Base-by-base conservation (phyloP, 2,329 filamentous ascomycete genomes). In the Cercospora sp. region DNA sequence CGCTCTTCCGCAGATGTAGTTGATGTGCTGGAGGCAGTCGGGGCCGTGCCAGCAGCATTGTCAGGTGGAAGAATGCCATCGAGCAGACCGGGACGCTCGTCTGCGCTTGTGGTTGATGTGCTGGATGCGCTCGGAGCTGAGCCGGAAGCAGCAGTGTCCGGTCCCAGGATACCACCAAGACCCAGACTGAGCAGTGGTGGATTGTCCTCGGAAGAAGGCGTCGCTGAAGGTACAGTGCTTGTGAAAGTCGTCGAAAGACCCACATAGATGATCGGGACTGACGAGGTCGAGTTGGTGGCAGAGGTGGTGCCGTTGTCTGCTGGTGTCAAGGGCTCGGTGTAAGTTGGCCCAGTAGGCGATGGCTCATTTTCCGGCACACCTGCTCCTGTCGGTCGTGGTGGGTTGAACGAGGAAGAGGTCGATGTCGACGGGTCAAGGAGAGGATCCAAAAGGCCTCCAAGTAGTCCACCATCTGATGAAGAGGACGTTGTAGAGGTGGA, bases 231-330 rank as follows among this genome's bases (percentile, higher is more conserved):
- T 16, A 63, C 32, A 30, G 45, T 57, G 45, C 61, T 64, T 9
- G 61, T 64, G 9, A 64, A 64, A 18, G 61, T 64, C 24, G 55
- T 66, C 21, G 63, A 62, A 9, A 79, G 67, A 16, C 77, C 77
- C 26, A 79, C 76, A 34, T 77, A 76, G 68, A 79, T 76, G 8
- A 75, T 71, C 40, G 67, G 53, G 3, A 63, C 62, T 16, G 60
- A 71, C 1, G 69, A 65, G 18, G 68, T 71, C 26, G n/a, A 61
- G 58, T 63, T 70, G 30, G 57, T 34, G 13, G 62, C 34, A 34
- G 69, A 43, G 8, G 59, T 21, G 8, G 65, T 70, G 18, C 34
- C 30, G 28, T 64, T 66, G n/a, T 45, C 64, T 57, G 53, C 21
- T 13, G 59, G 37, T 40, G 37, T 40, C 37, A 40, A 40, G 2